Evolutionary conservation across 768 basidiomycete species (phyloP), one percentile per base, ranked within the genome.

Genomic region (Russula foetens): DNA sequence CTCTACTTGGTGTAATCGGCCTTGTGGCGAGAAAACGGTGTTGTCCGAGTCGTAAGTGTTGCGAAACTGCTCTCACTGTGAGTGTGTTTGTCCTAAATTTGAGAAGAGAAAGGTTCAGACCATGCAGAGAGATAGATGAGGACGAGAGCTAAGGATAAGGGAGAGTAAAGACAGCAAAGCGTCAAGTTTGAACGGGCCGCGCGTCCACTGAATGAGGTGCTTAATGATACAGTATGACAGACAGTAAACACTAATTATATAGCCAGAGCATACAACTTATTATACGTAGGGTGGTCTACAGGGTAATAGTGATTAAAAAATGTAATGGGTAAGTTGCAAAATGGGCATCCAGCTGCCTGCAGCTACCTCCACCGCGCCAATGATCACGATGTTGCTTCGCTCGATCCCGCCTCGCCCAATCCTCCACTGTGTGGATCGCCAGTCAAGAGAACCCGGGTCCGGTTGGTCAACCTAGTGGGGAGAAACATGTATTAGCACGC

Each of bases 41-140:
- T 97, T 98, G 76, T 98, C 96, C 48, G 93, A 96, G 75, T 98
- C 96, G 78, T 98, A 98, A 2, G 94, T 96, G 72, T 97, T 97
- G 69, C 94, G 80, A 71, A 92, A 93, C 91, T 93, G 71, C 24
- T 38, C 23, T 56, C 8, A 1, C 14, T 14, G 41, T 58, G 19
- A 58, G 57, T 24, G 43, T 24, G 7, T 4, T 15, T 17, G 5
- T 21, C 14, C 24, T 26, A 7, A 26, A 14, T 8, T 33, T 15
- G 59, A 19, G 6, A 7, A 38, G 17, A 23, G 49, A 33, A 33
- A 41, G 33, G 31, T 0, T 23, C 54, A 38, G 35, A 56, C 54
- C 60, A 56, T 60, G 31, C 28, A 21, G 49, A 19, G 6, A 39
- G 46, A n/a, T 21, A 7, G 56, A 29, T 54, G 31, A 26, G 29